Conservation (phyloP, 352 stramenopile genomes). For the Globisporangium cylindrosporum region DNA sequence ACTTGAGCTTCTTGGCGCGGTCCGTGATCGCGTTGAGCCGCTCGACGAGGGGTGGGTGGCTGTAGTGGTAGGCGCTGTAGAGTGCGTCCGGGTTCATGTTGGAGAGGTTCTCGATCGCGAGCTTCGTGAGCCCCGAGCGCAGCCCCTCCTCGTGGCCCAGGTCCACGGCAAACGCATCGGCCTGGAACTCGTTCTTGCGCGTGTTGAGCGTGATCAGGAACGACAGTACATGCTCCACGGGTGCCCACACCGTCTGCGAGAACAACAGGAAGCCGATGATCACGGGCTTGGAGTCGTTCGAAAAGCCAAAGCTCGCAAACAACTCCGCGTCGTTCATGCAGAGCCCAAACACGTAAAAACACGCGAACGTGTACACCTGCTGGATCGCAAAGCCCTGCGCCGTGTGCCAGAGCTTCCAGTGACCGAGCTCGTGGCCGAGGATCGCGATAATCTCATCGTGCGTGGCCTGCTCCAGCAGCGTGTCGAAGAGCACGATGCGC, state of each 20-base stretch:
- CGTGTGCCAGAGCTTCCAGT: constrained; percentile 97
- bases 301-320: constrained; percentile 82
- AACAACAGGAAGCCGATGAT: constrained; percentile 86
- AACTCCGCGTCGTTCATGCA: constrained; percentile 80
- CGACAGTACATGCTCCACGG: constrained; percentile 71
- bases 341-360: constrained; percentile 77
- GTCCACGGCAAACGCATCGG: constrained; percentile 93
- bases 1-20: constrained; percentile 61
- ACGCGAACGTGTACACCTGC: constrained; percentile 80
- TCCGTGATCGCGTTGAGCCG: constrained; percentile 90
- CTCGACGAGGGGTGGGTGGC: constrained; percentile 95
- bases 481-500: constrained; percentile 97
- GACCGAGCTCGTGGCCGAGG: constrained; percentile 94
- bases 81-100: constrained; percentile 95
- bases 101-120: constrained; percentile 96
- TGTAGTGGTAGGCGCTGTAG: constrained; percentile 97
- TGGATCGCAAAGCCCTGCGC: constrained; percentile 92
- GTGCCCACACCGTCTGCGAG: constrained; percentile 77
- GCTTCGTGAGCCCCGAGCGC: constrained; percentile 95
- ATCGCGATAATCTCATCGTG: constrained; percentile 95
- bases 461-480: constrained; percentile 91
- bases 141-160: constrained; percentile 90
- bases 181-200: constrained; percentile 81
- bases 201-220: constrained; percentile 80
- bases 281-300: constrained; percentile 38